A percentile compares a stretch with the other conserved stretches of the same genome.
Evolutionary conservation across 2,329 filamentous ascomycete species (phyloP).

Genomic region (Pestalotiopsis sp.): DNA sequence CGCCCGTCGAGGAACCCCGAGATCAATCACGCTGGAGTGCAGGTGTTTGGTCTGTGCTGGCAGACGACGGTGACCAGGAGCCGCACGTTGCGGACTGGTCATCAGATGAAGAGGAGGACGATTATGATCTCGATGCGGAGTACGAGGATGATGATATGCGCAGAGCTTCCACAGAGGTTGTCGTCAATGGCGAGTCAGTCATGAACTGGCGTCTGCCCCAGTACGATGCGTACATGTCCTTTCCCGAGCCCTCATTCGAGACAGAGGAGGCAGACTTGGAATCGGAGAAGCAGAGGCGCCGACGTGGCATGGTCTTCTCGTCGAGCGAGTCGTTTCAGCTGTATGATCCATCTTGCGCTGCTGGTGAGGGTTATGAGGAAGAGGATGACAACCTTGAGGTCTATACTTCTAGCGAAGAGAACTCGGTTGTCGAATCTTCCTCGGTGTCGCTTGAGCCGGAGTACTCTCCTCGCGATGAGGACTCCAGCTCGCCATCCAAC

Average conservation of each 20-base stretch:
- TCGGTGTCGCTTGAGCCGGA: neutral
- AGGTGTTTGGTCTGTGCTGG: neutral
- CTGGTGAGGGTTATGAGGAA: neutral
- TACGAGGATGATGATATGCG: neutral
- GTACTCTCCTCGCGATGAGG: neutral
- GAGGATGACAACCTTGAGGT: neutral
- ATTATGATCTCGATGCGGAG: neutral
- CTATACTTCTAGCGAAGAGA: neutral
- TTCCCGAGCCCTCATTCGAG: constrained; percentile 1
- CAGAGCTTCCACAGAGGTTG: neutral
- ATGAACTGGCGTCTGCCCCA: too few relatives aligned
- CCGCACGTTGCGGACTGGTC: neutral
- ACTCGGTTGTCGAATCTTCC: neutral
- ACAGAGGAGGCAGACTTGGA: neutral
- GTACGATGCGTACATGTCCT: neutral
- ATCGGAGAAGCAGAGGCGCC: neutral
- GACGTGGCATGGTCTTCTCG: neutral
- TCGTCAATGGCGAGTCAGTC: neutral
- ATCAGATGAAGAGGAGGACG: neutral
- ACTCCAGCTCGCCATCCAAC: neutral
- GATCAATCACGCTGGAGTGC: neutral
- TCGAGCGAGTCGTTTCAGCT: neutral
- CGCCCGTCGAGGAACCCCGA: neutral
- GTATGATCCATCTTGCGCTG: neutral
- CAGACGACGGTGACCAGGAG: neutral